Evolutionary conservation across 805 yeast genomes (phyloP), one percentile per base, ranked within the genome.

Genomic region (Candida khao-thaluensis): DNA sequence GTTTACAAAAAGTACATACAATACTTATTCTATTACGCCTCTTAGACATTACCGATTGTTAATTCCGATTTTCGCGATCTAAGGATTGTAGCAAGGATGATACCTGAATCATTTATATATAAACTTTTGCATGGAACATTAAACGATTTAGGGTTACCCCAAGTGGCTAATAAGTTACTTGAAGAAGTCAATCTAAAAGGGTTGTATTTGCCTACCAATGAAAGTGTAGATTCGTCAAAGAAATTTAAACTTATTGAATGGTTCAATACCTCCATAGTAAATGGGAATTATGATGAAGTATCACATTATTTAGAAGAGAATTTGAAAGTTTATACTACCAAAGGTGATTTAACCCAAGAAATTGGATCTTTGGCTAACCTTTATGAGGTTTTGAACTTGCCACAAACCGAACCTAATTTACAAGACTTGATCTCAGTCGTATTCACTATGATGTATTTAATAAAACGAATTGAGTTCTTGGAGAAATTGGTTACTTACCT

Each of bases 1-100:
- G 49, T 42, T 59, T 59, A 48, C 72, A 66, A 37, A 59, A 62
- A 30, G 51, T 52, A 45, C 72, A 66, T 33, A 60, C 66, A 17
- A 60, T 55, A 17, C 66, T 52, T n/a, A 52, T 40, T 41, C 69
- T 53, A 35, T 51, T 50, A 27, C 68, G 42, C 35, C 55, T 59
- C 29, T 12, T 38, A 16, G 26, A 8, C 35, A 31, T 37, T 22
- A 15, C 29, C 29, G 29, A 4, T 12, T 6, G 17, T 12, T 26
- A 26, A 12, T 15, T 14, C 29, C 29, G 29, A 3, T 7, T 5
- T 7, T 10, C 26, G 26, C 26, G 26, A 6, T 23, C 22, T 20
- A 8, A 7, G 8, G 8, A n/a, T n/a, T n/a, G n/a, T n/a, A n/a
- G n/a, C n/a, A n/a, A n/a, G 4, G 30, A 27, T 31, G 35, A 26